These are phyloP conservation scores for Extremus antarcticus DNA, from an alignment of 495 filamentous ascomycete genomes.

Conservation along the genomic window DNA sequence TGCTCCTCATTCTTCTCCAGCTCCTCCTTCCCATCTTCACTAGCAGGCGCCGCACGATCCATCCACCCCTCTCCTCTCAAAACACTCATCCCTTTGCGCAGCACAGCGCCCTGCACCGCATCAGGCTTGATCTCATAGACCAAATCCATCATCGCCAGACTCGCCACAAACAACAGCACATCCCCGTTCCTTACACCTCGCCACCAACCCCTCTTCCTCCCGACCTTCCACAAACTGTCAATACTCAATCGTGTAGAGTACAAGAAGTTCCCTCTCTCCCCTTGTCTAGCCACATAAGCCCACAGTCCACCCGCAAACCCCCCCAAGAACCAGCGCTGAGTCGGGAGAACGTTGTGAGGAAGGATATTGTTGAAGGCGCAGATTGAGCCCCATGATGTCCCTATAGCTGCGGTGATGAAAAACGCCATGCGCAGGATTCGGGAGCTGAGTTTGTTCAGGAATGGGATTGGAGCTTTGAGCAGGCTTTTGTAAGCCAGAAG, in stretches of 20 bases:
- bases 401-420: constrained; percentile 66
- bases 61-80: constrained; percentile 59
- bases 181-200: constrained; percentile 69
- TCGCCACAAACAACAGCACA: constrained; percentile 65
- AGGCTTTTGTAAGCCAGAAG: constrained; percentile 55
- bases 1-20: constrained; percentile 1
- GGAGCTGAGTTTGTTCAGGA: constrained; percentile 51
- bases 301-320: constrained; percentile 77
- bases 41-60: constrained; percentile 26
- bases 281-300: constrained; percentile 56
- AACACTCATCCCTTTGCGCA: constrained; percentile 65
- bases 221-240: constrained; percentile 81
- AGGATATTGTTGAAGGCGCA: constrained; percentile 76
- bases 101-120: constrained; percentile 52
- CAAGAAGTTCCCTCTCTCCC: constrained; percentile 54
- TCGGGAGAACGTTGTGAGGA: constrained; percentile 63
- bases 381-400: constrained; percentile 74
- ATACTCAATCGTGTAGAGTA: constrained; percentile 63
- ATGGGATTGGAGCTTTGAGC: constrained; percentile 51
- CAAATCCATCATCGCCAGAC: constrained; percentile 64
- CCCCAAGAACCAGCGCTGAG: constrained; percentile 75
- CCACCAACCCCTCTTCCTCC: constrained; percentile 76
- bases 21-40: neutral
- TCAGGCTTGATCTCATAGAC: constrained; percentile 63
- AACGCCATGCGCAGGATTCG: constrained; percentile 56